Evolutionary conservation across 305 asterid genomes (phyloP).

Genomic region (Fraxinus velutina): DNA sequence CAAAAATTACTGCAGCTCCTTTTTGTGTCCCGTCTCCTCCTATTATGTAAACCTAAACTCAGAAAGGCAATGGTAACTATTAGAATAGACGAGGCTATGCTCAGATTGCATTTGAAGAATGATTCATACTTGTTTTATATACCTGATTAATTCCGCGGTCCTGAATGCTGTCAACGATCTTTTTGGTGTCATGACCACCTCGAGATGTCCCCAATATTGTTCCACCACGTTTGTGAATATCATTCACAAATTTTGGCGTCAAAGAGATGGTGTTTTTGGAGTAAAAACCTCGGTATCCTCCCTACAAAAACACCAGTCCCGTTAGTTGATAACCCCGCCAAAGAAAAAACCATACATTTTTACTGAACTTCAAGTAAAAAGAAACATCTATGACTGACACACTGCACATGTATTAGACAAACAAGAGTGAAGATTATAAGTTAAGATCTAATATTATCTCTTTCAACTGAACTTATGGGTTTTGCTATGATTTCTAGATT

Average conservation of each 20-base stretch:
- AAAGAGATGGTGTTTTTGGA: conserved; percentile 64
- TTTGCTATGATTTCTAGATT: neutral
- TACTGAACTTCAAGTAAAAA: neutral
- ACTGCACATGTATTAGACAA: neutral
- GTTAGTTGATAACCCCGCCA: conserved; percentile 19
- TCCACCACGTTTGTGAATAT: conserved; percentile 92
- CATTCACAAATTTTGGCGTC: conserved; percentile 67
- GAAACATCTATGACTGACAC: neutral
- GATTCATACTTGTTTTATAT: neutral
- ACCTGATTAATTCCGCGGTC: conserved; percentile 95
- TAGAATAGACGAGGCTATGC: neutral
- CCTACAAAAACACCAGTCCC: conserved; percentile 41
- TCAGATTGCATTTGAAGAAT: neutral
- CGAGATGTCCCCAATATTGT: conserved; percentile 84
- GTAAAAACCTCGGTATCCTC: conserved; percentile 85
- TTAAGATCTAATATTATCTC: neutral
- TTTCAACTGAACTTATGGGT: neutral
- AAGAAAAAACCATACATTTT: neutral
- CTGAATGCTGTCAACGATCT: conserved; percentile 85
- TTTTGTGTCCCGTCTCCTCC: conserved; percentile 97
- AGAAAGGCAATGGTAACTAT: neutral
- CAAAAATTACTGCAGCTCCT: conserved; percentile 86
- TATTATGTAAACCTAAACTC: conserved; percentile 67
- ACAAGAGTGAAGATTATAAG: neutral
- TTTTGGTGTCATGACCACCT: conserved; percentile 75